Evolutionary conservation across 2,329 filamentous ascomycete species (phyloP), one percentile per base, ranked within the genome.

Genomic region (Xylariaceae sp.): DNA sequence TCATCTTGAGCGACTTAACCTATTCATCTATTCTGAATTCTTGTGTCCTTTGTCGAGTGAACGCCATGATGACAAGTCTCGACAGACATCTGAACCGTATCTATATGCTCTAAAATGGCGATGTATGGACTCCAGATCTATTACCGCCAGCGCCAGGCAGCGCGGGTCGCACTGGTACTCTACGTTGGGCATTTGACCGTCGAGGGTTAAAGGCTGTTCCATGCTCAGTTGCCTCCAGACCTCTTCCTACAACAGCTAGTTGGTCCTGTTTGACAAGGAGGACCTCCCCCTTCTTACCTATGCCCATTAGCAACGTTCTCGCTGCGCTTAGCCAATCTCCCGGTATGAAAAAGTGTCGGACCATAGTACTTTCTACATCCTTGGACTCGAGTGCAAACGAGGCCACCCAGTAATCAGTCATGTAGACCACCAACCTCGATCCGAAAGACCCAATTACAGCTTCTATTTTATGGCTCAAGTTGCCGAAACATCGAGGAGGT

Each of bases 341-440:
- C 2, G 50, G 53, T 10, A 55, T 53, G 44, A 55, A 53, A 40
- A 55, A 55, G 35, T 55, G 50, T 2, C 50, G 38, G 39, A 46
- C 30, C 3, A 17, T 30, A 1, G 35, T 42, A 9, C 1, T 11
- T 12, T 6, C 9, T 2, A 9, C 11, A 19, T 19, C 12, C n/a
- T 5, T 19, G 41, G 4, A 11, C 14, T 10, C 2, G 3, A 27
- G 17, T 18, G 6, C 12, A 3, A 32, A 17, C 19, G 2, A n/a
- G 2, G 43, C 11, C 3, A 53, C n/a, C 51, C 51, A 53, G 9
- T 45, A 42, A 18, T 47, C 44, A 2, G 33, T 11, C 11, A 47
- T 48, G 5, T 48, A 11, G 42, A 51, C 47, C 5, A 48, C 2
- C 1, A n/a, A 38, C 4, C 45, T 45, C 11, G 44, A 32, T 32